Conservation (phyloP, 805 yeast genomes). For the Debaryomyces prosopidis region DNA sequence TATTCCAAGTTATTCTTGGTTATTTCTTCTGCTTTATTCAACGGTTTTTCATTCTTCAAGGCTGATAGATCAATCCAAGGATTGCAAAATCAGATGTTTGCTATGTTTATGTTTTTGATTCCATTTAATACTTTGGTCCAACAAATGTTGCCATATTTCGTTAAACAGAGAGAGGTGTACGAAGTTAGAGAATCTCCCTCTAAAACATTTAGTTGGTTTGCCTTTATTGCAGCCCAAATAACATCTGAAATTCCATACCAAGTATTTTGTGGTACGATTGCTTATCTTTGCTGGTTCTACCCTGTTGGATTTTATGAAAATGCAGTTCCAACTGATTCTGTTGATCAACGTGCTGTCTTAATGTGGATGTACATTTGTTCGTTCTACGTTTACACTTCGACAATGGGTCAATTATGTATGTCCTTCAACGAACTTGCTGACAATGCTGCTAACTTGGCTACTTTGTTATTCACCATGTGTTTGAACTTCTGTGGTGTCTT, state of each 20-base stretch:
- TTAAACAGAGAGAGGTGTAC: conserved; percentile 43
- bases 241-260: conserved; percentile 51
- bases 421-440: conserved; percentile 32
- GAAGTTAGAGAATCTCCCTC: conserved; percentile 50
- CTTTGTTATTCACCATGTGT: conserved; percentile 31
- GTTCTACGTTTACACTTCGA: conserved; percentile 25
- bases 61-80: conserved; percentile 57
- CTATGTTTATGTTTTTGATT: conserved; percentile 47
- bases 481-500: conserved; percentile 39
- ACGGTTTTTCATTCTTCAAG: conserved; percentile 72
- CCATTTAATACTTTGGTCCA: conserved; percentile 41
- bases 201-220: conserved; percentile 44
- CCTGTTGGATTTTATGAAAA: conserved; percentile 52
- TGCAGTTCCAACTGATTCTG: conserved; percentile 50
- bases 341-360: conserved; percentile 35
- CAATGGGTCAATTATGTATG: conserved; percentile 31
- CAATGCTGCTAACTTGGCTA: conserved; percentile 35
- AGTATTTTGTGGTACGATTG: conserved; percentile 40
- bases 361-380: conserved; percentile 33
- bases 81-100: conserved; percentile 65
- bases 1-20: conserved; percentile 61
- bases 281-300: conserved; percentile 56
- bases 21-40: conserved; percentile 55
- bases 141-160: conserved; percentile 46
- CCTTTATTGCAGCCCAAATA: conserved; percentile 41